Base-by-base conservation (phyloP, 2,329 filamentous ascomycete species). In the Botrytis porri region DNA sequence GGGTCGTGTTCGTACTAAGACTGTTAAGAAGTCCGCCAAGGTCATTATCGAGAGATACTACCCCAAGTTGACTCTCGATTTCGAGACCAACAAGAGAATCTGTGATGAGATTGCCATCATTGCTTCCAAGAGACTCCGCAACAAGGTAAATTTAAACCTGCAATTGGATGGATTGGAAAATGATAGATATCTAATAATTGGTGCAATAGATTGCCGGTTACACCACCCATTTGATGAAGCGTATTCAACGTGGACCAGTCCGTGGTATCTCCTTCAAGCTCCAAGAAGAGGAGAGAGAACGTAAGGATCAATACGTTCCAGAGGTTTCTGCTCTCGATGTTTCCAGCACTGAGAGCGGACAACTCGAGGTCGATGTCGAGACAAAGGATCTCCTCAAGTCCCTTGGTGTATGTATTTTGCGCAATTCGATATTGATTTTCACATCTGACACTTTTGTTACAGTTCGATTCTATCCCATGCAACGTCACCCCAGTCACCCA, bases 221-320 rank as follows among this genome's bases (percentile, higher is more conserved):
- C 91, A 97, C 95, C 82, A 98, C 96, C 80, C 94, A 97, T 85
- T 85, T 97, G 86, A 99, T 99, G 97, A 98, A 98, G 92, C 96
- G 96, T 87, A 99, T 99, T 82, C 96, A 98, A 90, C 94, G 96
- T 85, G 96, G 96, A 79, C 96, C 96, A 79, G 96, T 99, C 86
- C 97, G 96, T 82, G 96, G 96, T 89, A 99, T 99, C 88, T 99
- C 97, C 86, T 99, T 99, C 95, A 99, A 99, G 91, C 93, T 99
- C 76, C 96, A 99, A 88, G 96, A 99, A 89, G 96, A 99, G 89
- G 96, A 99, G 92, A 94, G 96, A 90, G 96, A 99, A 89, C 93
- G 96, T 85, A 99, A 99, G 93, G 96, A 99, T 89, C 96, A 99
- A 89, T 99, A 98, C 89, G 96, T 99, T 79, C 96, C 96, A 83